phyloP scores from a whole-genome alignment of 2,329 filamentous ascomycete genomes.

The Pseudogymnoascus sp. region DNA sequence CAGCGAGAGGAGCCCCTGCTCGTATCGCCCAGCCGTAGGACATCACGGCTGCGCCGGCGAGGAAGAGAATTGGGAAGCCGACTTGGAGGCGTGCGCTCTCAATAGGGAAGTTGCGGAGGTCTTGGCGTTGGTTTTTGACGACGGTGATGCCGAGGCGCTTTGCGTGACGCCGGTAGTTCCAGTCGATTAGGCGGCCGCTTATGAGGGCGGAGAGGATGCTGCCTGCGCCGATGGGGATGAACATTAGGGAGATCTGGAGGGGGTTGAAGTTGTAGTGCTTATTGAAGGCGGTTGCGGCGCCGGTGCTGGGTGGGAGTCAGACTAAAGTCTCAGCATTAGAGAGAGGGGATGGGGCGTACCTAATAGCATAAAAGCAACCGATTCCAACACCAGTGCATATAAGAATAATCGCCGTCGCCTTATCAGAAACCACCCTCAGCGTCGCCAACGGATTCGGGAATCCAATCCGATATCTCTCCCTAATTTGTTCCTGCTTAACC shows the following conservation, averaged over 20 bases:
- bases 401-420: constrained; percentile 37
- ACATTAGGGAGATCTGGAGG: constrained; percentile 44
- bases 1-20: constrained; percentile 35
- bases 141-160: constrained; percentile 42
- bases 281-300: constrained; percentile 32
- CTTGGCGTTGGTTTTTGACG: constrained; percentile 42
- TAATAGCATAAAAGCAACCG: constrained; percentile 39
- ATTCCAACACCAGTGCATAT: constrained; percentile 35
- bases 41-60: constrained; percentile 39
- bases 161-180: constrained; percentile 58
- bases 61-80: constrained; percentile 40
- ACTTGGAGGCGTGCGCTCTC: constrained; percentile 42
- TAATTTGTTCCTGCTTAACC: constrained; percentile 23
- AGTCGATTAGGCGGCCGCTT: constrained; percentile 50
- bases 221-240: constrained; percentile 40
- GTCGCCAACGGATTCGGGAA: constrained; percentile 35
- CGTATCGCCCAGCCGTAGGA: constrained; percentile 45
- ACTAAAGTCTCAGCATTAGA: neutral
- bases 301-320: constrained; percentile 28
- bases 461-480: constrained; percentile 19
- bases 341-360: neutral
- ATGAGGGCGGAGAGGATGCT: constrained; percentile 36
- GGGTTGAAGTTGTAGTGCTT: constrained; percentile 52
- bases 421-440: constrained; percentile 34
- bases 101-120: constrained; percentile 41